Percentiles rank a stretch among this genome's conserved stretches.
Conservation (phyloP, 345 rosid genomes). For the Aquilaria yunnanensis region DNA sequence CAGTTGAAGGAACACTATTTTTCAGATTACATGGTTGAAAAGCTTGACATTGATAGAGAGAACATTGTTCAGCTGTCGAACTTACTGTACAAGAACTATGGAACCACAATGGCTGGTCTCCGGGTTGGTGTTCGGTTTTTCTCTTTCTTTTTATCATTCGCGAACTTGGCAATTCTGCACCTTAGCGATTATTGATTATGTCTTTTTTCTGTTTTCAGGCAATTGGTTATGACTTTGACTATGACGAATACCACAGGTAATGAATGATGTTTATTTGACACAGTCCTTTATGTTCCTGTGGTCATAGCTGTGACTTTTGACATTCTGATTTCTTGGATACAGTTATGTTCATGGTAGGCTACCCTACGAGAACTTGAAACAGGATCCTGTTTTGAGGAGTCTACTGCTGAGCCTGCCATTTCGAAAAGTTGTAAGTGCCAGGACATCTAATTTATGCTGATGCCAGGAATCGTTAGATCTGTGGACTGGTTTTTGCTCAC, state of each 20-base stretch:
- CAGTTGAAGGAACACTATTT: neutral
- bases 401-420: slow-evolving; percentile 60
- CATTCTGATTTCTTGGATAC: slow-evolving; percentile 10
- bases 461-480: neutral
- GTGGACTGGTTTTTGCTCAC: neutral
- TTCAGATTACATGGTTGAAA: slow-evolving; percentile 67
- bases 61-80: slow-evolving; percentile 45
- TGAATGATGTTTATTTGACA: neutral
- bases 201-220: slow-evolving; percentile 34
- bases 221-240: slow-evolving; percentile 70
- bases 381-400: slow-evolving; percentile 63
- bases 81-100: slow-evolving; percentile 69
- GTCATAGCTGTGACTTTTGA: neutral
- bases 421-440: slow-evolving; percentile 51
- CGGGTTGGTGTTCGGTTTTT: slow-evolving; percentile 28
- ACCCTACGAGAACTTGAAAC: slow-evolving; percentile 70
- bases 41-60: slow-evolving; percentile 52
- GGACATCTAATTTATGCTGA: slow-evolving; percentile 4
- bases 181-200: neutral
- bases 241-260: slow-evolving; percentile 76
- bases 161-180: neutral
- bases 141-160: neutral
- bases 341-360: slow-evolving; percentile 74
- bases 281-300: neutral
- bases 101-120: slow-evolving; percentile 93